Percentiles rank a stretch among this genome's conserved stretches.
Evolutionary conservation across 805 yeast species (phyloP).

Genomic region (Metschnikowia cerradonensis): DNA sequence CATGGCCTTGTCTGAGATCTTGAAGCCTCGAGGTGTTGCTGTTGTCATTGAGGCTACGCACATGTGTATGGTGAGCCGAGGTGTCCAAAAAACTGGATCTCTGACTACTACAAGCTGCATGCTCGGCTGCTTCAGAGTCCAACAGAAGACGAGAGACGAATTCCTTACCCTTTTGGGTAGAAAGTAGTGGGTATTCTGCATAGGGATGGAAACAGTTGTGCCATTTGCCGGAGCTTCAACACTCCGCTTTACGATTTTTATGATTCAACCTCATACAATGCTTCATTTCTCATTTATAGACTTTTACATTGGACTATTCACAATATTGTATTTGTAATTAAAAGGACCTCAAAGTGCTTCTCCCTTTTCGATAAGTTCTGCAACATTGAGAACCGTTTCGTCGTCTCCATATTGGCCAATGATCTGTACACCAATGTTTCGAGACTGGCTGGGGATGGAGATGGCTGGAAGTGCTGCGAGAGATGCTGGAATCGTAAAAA

Average conservation of each 20-base stretch:
- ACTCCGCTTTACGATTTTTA: conserved; percentile 2
- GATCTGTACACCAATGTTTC: conserved; percentile 62
- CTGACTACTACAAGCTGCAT: conserved; percentile 93
- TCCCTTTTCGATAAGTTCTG: conserved; percentile 14
- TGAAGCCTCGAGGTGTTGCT: conserved; percentile 95
- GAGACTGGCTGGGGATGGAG: conserved; percentile 55
- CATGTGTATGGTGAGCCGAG: conserved; percentile 99
- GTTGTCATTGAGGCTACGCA: conserved; percentile 97
- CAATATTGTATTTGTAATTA: not conserved
- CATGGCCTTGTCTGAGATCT: conserved; percentile 85
- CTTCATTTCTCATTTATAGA: conserved; percentile 6
- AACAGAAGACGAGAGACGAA: conserved; percentile 95
- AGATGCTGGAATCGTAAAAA: conserved; percentile 85
- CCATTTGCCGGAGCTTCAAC: conserved; percentile 2
- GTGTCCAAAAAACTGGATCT: conserved; percentile 93
- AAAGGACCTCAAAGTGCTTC: not conserved
- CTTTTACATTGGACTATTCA: not conserved
- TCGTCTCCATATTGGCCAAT: conserved; percentile 89
- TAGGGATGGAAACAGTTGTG: not conserved
- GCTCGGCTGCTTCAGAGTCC: conserved; percentile 92
- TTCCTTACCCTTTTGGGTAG: conserved; percentile 78
- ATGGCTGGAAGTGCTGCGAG: conserved; percentile 89
- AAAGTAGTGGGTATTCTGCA: conserved; percentile 4
- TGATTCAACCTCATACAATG: conserved; percentile 4
- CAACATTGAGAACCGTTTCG: conserved; percentile 45